A percentile compares a stretch with the other conserved stretches of the same genome.
These are phyloP conservation scores for Lactarius sanguifluus DNA, from an alignment of 768 basidiomycete species.

Conservation along the genomic window DNA sequence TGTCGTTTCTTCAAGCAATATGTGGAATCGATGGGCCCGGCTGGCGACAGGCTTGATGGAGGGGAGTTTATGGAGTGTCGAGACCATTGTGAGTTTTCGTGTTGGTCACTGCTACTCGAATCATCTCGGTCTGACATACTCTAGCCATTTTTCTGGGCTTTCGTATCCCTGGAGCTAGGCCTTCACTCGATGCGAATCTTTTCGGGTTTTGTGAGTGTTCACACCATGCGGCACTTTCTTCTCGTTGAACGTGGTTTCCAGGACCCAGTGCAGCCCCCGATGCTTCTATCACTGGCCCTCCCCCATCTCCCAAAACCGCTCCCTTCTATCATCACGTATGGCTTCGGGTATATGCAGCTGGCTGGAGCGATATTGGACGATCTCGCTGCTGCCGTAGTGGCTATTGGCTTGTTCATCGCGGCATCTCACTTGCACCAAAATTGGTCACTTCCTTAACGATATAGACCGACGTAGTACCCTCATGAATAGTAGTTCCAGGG, in stretches of 20 bases:
- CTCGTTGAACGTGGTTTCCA: conserved; percentile 32
- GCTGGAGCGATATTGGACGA: conserved; percentile 68
- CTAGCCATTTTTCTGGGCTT: conserved; percentile 83
- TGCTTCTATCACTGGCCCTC: conserved; percentile 56
- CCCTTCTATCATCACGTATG: conserved; percentile 59
- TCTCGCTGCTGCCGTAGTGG: conserved; percentile 66
- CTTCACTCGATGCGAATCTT: conserved; percentile 74
- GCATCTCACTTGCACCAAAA: conserved; percentile 16
- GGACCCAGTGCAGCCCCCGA: conserved; percentile 61
- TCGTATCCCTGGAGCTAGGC: conserved; percentile 67
- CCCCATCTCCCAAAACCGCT: conserved; percentile 67
- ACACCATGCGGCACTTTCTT: not conserved
- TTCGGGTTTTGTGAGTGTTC: conserved; percentile 57
- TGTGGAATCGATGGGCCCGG: conserved; percentile 66
- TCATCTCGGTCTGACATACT: conserved; percentile 12
- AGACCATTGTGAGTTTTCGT: conserved; percentile 51
- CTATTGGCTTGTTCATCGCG: conserved; percentile 59
- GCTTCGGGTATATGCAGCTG: conserved; percentile 68
- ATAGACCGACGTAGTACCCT: conserved; percentile 5
- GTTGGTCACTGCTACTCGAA: not conserved
- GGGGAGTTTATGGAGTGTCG: conserved; percentile 46
- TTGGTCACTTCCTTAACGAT: conserved; percentile 8
- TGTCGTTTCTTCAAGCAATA: conserved; percentile 34
- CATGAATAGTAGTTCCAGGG: conserved; percentile 2
- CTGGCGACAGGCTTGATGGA: conserved; percentile 44